Evolutionary conservation across 192 early-diverging fungal species (phyloP), one percentile per base, ranked within the genome.

Genomic region (Gaertneriomyces sp.): DNA sequence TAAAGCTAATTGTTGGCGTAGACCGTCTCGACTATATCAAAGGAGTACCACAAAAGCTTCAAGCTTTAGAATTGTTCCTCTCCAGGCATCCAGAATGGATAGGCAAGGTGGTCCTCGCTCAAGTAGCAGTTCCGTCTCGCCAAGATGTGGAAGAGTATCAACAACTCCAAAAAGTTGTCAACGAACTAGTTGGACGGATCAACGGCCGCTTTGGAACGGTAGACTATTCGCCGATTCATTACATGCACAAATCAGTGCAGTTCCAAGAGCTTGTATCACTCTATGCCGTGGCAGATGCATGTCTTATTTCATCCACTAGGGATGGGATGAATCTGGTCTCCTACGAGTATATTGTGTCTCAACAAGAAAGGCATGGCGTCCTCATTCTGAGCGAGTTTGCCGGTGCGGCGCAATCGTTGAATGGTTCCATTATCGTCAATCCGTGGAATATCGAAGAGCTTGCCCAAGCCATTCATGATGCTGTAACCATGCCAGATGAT

Each of bases 21-120:
- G 98, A 99, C 71, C 85, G 98, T 42, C 81, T 99, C 45, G 98
- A 99, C 76, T 99, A 99, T 74, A 99, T 99, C 81, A 99, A 99
- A 81, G 98, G 96, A 51, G 93, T 99, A 17, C 98, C 98, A 39
- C 98, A 98, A 68, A 99, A 99, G 79, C 74, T 99, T 53, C 92
- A 96, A 70, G 96, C 96, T 0, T 85, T 98, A 42, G 93, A 96
- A 72, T 86, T 93, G 50, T 93, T 99, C 58, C 75, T 99, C 45
- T 84, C 80, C 38, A 71, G 88, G 55, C 86, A 96, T 72, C 93
- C 93, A 1, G 93, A 98, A 69, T 95, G 88, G 79, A 86, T 93
- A 42, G 94, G 91, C 47, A 93, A 92, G 63, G 73, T 74, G 9
- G 95, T 98, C 7, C 69, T 99, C 55, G 91, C 97, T 41, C 98